phyloP scores from a whole-genome alignment of 345 rosid species.

The Lumnitzera littorea region DNA sequence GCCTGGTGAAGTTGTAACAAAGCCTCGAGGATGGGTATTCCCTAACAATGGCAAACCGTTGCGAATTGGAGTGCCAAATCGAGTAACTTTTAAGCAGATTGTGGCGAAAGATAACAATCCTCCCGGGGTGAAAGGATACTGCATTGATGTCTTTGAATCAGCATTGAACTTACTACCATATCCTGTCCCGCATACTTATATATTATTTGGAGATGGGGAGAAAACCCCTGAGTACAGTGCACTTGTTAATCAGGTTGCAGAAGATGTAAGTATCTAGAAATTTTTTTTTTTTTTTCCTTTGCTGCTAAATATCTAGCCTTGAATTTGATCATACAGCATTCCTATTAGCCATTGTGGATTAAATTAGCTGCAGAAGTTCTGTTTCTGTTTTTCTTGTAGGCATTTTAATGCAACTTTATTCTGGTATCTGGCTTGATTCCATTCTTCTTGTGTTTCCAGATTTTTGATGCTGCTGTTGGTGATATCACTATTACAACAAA shows the following conservation, averaged over 20 bases:
- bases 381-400: background rate
- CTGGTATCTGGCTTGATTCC: constrained; percentile 9
- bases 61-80: constrained; percentile 69
- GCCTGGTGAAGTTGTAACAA: constrained; percentile 61
- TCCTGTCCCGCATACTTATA: constrained; percentile 63
- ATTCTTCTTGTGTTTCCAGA: constrained; percentile 33
- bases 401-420: background rate
- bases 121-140: constrained; percentile 72
- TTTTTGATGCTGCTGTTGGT: constrained; percentile 77
- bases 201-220: constrained; percentile 57
- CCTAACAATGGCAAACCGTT: constrained; percentile 78
- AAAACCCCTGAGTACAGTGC: constrained; percentile 54
- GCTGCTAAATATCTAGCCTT: background rate
- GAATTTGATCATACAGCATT: background rate
- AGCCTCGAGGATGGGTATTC: constrained; percentile 89
- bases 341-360: too few species aligned
- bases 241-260: constrained; percentile 50
- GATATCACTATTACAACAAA: constrained; percentile 64
- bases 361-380: too few species aligned
- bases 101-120: constrained; percentile 48
- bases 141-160: constrained; percentile 90
- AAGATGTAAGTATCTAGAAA: constrained; percentile 43
- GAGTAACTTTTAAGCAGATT: constrained; percentile 53
- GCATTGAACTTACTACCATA: constrained; percentile 78
- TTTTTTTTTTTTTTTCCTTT: background rate